phyloP scores from a whole-genome alignment of 768 basidiomycete genomes.

The Lentinula sp. region DNA sequence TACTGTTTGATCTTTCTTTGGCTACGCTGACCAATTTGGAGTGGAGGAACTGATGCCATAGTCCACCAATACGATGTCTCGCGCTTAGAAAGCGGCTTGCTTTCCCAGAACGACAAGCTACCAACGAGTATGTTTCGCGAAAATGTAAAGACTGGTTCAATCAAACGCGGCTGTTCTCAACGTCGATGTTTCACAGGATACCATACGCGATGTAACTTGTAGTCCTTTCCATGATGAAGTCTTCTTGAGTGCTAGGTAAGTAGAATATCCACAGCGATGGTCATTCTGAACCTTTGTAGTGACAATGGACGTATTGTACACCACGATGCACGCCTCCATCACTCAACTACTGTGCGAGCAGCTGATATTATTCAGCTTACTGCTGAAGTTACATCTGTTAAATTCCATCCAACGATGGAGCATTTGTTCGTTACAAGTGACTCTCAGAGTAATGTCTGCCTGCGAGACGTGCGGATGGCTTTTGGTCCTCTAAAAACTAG shows the following conservation, averaged over 20 bases:
- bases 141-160: constrained; percentile 2
- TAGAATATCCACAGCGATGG: neutral
- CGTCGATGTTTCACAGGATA: constrained; percentile 37
- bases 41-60: constrained; percentile 48
- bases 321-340: constrained; percentile 48
- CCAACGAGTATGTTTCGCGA: constrained; percentile 3
- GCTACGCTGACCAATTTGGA: constrained; percentile 15
- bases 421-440: constrained; percentile 68
- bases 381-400: constrained; percentile 56
- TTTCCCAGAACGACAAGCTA: neutral
- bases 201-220: constrained; percentile 56
- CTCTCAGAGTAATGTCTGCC: constrained; percentile 47
- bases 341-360: constrained; percentile 24
- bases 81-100: constrained; percentile 20
- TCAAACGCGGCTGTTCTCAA: constrained; percentile 6
- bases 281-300: constrained; percentile 24
- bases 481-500: constrained; percentile 48
- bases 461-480: constrained; percentile 70
- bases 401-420: constrained; percentile 63
- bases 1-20: neutral
- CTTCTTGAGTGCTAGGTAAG: constrained; percentile 64
- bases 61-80: constrained; percentile 51
- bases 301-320: constrained; percentile 66
- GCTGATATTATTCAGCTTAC: constrained; percentile 47
- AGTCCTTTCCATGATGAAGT: constrained; percentile 66